phyloP scores from a whole-genome alignment of 1,284 basidiomycete species.

The Cryptococcus sp. region DNA sequence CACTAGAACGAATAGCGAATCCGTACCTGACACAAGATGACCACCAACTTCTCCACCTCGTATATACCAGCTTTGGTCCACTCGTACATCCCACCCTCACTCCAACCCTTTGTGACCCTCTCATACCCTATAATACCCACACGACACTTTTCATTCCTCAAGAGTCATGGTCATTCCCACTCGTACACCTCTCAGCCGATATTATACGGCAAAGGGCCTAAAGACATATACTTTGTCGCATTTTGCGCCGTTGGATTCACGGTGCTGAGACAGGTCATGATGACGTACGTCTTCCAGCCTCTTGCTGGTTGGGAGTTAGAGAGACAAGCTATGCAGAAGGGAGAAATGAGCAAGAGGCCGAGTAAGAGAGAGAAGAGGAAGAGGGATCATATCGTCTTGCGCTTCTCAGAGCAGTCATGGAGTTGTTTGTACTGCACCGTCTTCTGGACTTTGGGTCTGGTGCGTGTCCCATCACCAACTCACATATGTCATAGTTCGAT shows the following conservation, averaged over 20 bases:
- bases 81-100: constrained; percentile 25
- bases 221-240: constrained; percentile 71
- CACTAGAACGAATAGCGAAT: too few relatives aligned
- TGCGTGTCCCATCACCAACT: constrained; percentile 57
- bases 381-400: constrained; percentile 66
- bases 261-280: constrained; percentile 69
- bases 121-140: constrained; percentile 68
- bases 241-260: constrained; percentile 76
- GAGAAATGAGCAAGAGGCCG: constrained; percentile 12
- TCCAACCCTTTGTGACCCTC: constrained; percentile 68
- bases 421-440: constrained; percentile 74
- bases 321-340: constrained; percentile 5
- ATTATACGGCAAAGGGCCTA: constrained; percentile 64
- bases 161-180: not conserved
- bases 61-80: constrained; percentile 15
- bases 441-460: constrained; percentile 77
- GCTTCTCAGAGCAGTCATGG: constrained; percentile 97
- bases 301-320: constrained; percentile 70
- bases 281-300: constrained; percentile 72
- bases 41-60: constrained; percentile 18
- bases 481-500: not conserved
- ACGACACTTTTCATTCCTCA: constrained; percentile 12
- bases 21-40: constrained; percentile 7
- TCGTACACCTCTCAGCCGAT: constrained; percentile 8
- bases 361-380: constrained; percentile 39